Evolutionary conservation across 805 yeast species (phyloP), one percentile per base, ranked within the genome.

Genomic region (Metschnikowia shivogae): DNA sequence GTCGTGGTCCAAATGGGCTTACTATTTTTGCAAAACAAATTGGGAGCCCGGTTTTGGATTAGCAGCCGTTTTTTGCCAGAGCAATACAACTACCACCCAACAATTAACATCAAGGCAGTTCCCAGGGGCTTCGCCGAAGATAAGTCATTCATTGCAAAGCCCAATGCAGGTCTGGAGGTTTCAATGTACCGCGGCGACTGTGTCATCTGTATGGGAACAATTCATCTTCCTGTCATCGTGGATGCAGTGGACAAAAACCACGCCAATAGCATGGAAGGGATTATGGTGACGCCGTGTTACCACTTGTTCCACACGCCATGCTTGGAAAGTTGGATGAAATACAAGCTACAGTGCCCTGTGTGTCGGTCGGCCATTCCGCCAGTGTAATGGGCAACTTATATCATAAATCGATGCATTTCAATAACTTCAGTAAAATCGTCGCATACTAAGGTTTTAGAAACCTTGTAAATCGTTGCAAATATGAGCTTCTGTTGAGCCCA

Each of bases 261-360:
- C 42, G 54, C 49, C 28, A 44, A 40, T 5, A 28, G 45, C 37
- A 50, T 54, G 55, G 47, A 79, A 52, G 64, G 69, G 10, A 84
- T 82, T 57, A 84, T 86, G 93, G 79, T 89, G 3, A 88, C 98
- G 0, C 97, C 97, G 1, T 90, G 98, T 63, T 74, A 81, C 34
- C 98, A 90, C 62, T 80, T 89, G 8, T 92, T 89, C 76, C 97
- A 90, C 60, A 77, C 88, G 1, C 82, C 78, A n/a, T 90, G 98
- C 66, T 68, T 92, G 51, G 95, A 87, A 59, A 80, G 77, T 50
- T 92, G 97, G 97, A 89, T 92, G 97, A 79, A 82, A 61, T 86
- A 88, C 61, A 87, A 89, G 57, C 65, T 92, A 41, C 96, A 89
- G 58, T 92, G 98, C 65, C 98, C 98, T 0, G 90, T 89, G 6